Conservation (phyloP, 192 early-diverging fungal species). For the Podila epicladia region DNA sequence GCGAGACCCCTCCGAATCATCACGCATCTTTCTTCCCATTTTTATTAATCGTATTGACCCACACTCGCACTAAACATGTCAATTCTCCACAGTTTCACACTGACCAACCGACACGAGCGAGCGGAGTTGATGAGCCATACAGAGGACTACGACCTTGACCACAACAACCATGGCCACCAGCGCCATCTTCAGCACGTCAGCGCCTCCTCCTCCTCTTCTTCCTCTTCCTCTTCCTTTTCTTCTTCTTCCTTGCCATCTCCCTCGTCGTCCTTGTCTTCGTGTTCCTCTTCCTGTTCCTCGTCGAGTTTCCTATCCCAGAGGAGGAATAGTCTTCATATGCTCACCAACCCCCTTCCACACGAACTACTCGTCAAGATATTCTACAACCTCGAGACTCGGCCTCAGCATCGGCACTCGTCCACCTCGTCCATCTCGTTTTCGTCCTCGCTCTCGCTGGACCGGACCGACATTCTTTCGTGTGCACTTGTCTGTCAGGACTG, state of each 20-base stretch:
- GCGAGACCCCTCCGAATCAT: too few species aligned
- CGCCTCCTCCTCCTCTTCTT: neutral
- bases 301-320: too few species aligned
- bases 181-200: neutral
- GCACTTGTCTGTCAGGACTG: constrained; percentile 43
- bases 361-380: constrained; percentile 45
- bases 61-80: too few species aligned
- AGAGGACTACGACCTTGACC: too few species aligned
- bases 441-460: constrained; percentile 12
- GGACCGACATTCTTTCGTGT: constrained; percentile 28
- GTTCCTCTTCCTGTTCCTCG: neutral
- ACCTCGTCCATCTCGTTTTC: constrained; percentile 35
- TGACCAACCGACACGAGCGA: too few species aligned
- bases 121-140: too few species aligned
- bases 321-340: neutral
- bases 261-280: neutral
- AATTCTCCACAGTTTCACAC: too few species aligned
- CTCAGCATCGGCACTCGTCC: constrained; percentile 36
- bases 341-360: constrained; percentile 19
- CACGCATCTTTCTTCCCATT: too few species aligned
- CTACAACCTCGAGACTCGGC: constrained; percentile 32
- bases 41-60: too few species aligned
- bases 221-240: neutral
- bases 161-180: too few species aligned
- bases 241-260: neutral